phyloP scores from a whole-genome alignment of 176 grass and related monocot genomes.

The Bonia amplexicaulis region DNA sequence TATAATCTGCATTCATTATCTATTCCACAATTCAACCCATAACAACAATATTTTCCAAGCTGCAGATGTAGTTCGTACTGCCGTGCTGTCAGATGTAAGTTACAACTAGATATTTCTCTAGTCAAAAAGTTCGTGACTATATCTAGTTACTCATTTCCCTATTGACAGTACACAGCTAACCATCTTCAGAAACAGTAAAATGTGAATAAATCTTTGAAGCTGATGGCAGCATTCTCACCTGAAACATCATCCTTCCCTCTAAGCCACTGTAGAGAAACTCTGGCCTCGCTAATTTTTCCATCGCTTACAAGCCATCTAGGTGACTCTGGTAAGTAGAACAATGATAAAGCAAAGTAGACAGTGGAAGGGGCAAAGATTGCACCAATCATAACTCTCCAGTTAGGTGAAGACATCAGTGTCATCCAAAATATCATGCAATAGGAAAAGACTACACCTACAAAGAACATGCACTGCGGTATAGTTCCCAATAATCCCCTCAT shows the following conservation, averaged over 20 bases:
- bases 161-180: neutral
- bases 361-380: slow-evolving; percentile 68
- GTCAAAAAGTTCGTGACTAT: neutral
- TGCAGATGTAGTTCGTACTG: neutral
- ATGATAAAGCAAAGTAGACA: slow-evolving; percentile 63
- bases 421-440: slow-evolving; percentile 88
- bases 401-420: slow-evolving; percentile 49
- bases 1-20: neutral
- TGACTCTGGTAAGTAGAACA: slow-evolving; percentile 88
- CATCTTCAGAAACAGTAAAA: slow-evolving; percentile 9
- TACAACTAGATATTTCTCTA: neutral
- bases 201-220: slow-evolving; percentile 9
- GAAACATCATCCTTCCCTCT: slow-evolving; percentile 83
- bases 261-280: slow-evolving; percentile 56
- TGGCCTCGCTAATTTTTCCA: slow-evolving; percentile 60
- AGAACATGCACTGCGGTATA: slow-evolving; percentile 75
- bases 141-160: neutral
- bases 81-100: neutral
- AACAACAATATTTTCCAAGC: neutral
- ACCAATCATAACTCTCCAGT: slow-evolving; percentile 80
- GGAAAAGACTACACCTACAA: slow-evolving; percentile 66
- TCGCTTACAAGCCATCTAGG: slow-evolving; percentile 87
- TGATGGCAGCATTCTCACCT: slow-evolving; percentile 40
- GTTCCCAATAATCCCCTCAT: slow-evolving; percentile 71
- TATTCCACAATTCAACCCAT: neutral